Conservation (phyloP, 441 rosid species). For the Hura crepitans region DNA sequence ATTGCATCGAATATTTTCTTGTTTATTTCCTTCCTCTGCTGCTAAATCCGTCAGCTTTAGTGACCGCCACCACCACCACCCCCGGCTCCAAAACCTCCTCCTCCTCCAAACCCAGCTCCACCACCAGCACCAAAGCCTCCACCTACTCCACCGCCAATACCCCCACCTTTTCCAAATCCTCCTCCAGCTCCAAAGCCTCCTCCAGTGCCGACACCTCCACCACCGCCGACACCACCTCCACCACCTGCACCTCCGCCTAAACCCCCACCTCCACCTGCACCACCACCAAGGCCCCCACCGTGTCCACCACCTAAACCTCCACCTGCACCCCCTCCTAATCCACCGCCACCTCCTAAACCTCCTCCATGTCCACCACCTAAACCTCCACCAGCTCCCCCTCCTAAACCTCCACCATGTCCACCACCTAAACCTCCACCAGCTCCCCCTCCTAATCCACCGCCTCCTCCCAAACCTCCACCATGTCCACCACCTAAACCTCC, state of each 20-base stretch:
- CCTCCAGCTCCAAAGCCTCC: too few relatives aligned
- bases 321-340: constrained; percentile 31
- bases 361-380: constrained; percentile 31
- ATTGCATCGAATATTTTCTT: too few relatives aligned
- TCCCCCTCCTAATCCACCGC: constrained; percentile 17
- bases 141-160: background rate
- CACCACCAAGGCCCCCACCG: constrained; percentile 39
- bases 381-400: background rate
- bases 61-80: constrained; percentile 18
- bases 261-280: constrained; percentile 17
- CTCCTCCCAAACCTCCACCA: constrained; percentile 20
- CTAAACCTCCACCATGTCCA: constrained; percentile 19
- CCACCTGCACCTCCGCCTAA: constrained; percentile 22
- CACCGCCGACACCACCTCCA: constrained; percentile 28
- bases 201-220: constrained; percentile 6
- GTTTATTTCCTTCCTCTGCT: background rate
- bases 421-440: too few relatives aligned
- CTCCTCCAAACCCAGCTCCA: background rate
- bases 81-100: constrained; percentile 15
- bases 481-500: too few relatives aligned
- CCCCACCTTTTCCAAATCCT: too few relatives aligned
- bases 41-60: background rate
- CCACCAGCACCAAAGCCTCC: background rate
- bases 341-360: constrained; percentile 24
- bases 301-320: constrained; percentile 39